These are phyloP conservation scores for Gorgonomyces haynaldii DNA, from an alignment of 192 early-diverging fungal species.

Conservation along the genomic window DNA sequence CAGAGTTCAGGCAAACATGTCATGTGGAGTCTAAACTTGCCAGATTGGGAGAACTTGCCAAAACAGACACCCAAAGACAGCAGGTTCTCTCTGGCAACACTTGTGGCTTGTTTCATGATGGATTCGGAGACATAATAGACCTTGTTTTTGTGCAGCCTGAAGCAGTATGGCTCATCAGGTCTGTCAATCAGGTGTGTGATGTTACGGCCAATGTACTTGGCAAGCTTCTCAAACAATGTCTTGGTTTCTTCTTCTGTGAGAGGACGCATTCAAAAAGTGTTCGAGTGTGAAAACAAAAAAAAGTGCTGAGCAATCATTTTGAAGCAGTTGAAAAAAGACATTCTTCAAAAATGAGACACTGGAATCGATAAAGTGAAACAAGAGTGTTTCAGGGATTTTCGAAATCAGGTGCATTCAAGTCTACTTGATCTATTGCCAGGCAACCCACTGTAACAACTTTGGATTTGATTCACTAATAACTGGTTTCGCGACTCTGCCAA, in stretches of 20 bases:
- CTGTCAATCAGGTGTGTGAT: conserved; percentile 90
- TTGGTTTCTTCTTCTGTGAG: conserved; percentile 96
- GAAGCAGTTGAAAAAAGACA: too few relatives aligned
- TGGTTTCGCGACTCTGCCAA: too few relatives aligned
- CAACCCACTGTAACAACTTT: too few relatives aligned
- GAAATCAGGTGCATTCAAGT: too few relatives aligned
- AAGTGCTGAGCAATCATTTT: too few relatives aligned
- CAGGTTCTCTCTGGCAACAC: conserved; percentile 74
- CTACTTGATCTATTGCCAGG: too few relatives aligned
- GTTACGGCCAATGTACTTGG: conserved; percentile 97
- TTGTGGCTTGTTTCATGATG: conserved; percentile 79
- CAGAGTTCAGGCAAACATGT: conserved; percentile 85
- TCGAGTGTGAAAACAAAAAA: conserved; percentile 8
- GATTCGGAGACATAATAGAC: conserved; percentile 97
- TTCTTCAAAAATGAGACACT: too few relatives aligned
- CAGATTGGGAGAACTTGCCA: conserved; percentile 97
- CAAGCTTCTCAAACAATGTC: conserved; percentile 92
- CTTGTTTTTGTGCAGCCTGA: conserved; percentile 84
- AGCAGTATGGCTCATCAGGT: conserved; percentile 92
- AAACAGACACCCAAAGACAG: conserved; percentile 92
- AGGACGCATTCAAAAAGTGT: conserved; percentile 65
- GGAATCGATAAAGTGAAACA: too few relatives aligned
- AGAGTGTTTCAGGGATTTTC: too few relatives aligned
- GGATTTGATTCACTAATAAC: too few relatives aligned
- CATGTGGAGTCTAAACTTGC: conserved; percentile 91